Base-by-base conservation (phyloP, 2,329 filamentous ascomycete species). In the Phaeosphaeria sp. region DNA sequence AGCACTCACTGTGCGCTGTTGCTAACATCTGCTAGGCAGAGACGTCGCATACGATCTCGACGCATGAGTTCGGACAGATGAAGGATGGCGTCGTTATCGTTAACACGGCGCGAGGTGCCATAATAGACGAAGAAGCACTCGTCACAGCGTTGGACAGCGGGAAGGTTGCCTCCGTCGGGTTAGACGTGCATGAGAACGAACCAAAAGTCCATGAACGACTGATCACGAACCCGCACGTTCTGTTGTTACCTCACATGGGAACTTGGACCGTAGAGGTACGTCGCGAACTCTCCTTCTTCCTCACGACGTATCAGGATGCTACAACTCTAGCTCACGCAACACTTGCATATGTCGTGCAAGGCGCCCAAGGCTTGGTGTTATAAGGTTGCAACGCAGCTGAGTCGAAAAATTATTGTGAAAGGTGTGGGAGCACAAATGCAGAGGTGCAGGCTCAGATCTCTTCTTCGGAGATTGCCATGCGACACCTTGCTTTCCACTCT, bases 181-280 rank as follows among this genome's bases (percentile, higher is more conserved):
- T 96, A 5, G 92, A 96, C 73, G 92, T 96, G 49, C 96, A 88
- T 71, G 92, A 96, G 73, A 82, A 93, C 39, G 92, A 96, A 76
- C 92, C 92, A 0, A 82, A 13, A 36, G 30, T 36, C 30, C 30
- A 86, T 56, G 80, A 96, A 25, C 91, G 89, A 1, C 80, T 96
- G 43, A 66, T 93, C 15, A 79, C 80, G 17, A 93, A 94, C 71
- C 86, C 86, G 2, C 85, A 87, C 65, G 91, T 91, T 21, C 81
- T 94, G 67, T 81, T 96, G 25, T 79, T 96, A 36, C 92, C 92
- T 51, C 92, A 96, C 76, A 91, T 96, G 90, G 92, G 92, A 0
- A 96, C 92, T 0, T 92, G 86, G 83, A 94, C 91, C 0, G 80
- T 87, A 25, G 91, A 90, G 80, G 82, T 73, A 55, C 62, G 68